These are phyloP conservation scores for Colletotrichum limetticola DNA, from an alignment of 2,329 filamentous ascomycete genomes.

Conservation along the genomic window DNA sequence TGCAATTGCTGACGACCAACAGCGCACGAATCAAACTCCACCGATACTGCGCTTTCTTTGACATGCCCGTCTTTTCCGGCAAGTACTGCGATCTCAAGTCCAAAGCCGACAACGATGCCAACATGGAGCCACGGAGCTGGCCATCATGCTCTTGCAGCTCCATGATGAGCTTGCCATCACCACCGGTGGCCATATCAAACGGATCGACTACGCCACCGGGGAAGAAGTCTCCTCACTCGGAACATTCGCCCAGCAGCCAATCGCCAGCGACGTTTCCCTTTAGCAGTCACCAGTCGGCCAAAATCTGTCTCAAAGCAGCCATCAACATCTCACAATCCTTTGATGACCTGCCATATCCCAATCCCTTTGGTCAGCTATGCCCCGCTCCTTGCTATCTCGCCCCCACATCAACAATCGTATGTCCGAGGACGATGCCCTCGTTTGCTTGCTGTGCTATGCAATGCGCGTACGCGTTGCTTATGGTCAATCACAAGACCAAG, in stretches of 20 bases:
- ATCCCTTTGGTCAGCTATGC: slow-evolving; percentile 48
- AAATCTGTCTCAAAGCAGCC: slow-evolving; percentile 60
- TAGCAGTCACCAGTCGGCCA: slow-evolving; percentile 57
- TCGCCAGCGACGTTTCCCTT: slow-evolving; percentile 50
- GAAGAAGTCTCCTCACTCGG: slow-evolving; percentile 36
- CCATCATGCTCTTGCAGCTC: slow-evolving; percentile 48
- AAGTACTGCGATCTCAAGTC: slow-evolving; percentile 60
- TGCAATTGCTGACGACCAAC: neutral
- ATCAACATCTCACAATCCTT: slow-evolving; percentile 59
- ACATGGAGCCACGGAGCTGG: slow-evolving; percentile 45
- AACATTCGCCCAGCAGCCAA: slow-evolving; percentile 27
- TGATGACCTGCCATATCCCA: slow-evolving; percentile 57
- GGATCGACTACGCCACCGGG: slow-evolving; percentile 40
- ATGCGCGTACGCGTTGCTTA: slow-evolving; percentile 55
- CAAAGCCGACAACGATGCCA: slow-evolving; percentile 39
- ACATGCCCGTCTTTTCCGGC: slow-evolving; percentile 58
- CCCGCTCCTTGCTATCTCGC: slow-evolving; percentile 48
- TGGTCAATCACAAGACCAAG: slow-evolving; percentile 54
- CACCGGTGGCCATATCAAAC: slow-evolving; percentile 43
- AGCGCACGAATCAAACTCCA: slow-evolving; percentile 64
- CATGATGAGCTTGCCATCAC: slow-evolving; percentile 41
- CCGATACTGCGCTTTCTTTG: slow-evolving; percentile 62
- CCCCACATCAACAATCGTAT: slow-evolving; percentile 48
- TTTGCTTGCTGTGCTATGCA: slow-evolving; percentile 60
- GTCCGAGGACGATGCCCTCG: slow-evolving; percentile 56